Conservation (phyloP, 2,329 filamentous ascomycete genomes). For the Cercospora berteroae region DNA sequence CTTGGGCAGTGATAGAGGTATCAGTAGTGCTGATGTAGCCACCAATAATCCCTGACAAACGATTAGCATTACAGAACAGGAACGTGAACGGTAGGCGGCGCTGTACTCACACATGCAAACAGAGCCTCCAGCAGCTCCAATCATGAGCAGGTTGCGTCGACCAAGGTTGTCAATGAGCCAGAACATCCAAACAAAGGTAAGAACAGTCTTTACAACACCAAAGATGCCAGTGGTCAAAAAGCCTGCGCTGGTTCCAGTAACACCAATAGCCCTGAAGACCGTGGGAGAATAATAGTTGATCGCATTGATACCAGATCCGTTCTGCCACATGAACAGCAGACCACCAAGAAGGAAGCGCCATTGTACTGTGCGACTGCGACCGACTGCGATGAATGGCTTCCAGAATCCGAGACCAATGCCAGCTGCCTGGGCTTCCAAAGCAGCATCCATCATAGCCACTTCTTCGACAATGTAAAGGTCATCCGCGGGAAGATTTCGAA, state of each 20-base stretch:
- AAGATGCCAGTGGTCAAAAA: slow-evolving; percentile 72
- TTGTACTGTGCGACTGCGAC: slow-evolving; percentile 57
- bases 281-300: slow-evolving; percentile 74
- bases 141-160: slow-evolving; percentile 62
- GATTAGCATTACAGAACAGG: neutral
- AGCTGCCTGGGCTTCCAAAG: slow-evolving; percentile 62
- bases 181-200: slow-evolving; percentile 68
- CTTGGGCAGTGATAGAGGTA: slow-evolving; percentile 46
- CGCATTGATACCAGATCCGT: slow-evolving; percentile 72
- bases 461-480: slow-evolving; percentile 73
- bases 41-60: slow-evolving; percentile 54
- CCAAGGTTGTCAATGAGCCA: slow-evolving; percentile 66
- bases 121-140: slow-evolving; percentile 62
- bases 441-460: slow-evolving; percentile 66
- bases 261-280: slow-evolving; percentile 65
- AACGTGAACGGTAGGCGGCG: neutral
- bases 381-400: slow-evolving; percentile 63
- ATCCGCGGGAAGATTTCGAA: slow-evolving; percentile 56
- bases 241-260: slow-evolving; percentile 58
- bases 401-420: slow-evolving; percentile 71
- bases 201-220: slow-evolving; percentile 69
- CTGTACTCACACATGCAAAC: slow-evolving; percentile 53
- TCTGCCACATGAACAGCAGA: slow-evolving; percentile 77
- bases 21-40: slow-evolving; percentile 51
- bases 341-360: slow-evolving; percentile 72